Evolutionary conservation across 2,329 filamentous ascomycete species (phyloP).

Genomic region (Ophiognomonia clavigignenti-juglandacearum): DNA sequence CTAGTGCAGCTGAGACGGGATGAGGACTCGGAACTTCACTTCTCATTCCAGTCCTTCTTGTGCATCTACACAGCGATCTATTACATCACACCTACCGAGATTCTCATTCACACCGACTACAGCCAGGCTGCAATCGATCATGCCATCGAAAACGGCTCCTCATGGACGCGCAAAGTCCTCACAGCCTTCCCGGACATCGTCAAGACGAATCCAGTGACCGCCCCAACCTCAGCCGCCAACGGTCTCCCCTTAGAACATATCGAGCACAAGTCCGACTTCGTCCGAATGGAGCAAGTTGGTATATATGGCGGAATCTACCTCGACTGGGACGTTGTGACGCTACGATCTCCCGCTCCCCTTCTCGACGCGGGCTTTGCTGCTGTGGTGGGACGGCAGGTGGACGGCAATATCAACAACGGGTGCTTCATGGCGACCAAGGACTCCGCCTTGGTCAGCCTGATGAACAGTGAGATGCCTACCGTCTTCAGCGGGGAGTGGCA

Average conservation of each 20-base stretch:
- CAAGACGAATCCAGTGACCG: slow-evolving; percentile 16
- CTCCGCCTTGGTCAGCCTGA: slow-evolving; percentile 18
- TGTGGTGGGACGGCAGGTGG: slow-evolving; percentile 22
- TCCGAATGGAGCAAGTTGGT: slow-evolving; percentile 22
- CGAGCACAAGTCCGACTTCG: slow-evolving; percentile 25
- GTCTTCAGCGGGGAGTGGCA: slow-evolving; percentile 23
- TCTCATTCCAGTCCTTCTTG: slow-evolving; percentile 22
- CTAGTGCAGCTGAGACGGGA: slow-evolving; percentile 21
- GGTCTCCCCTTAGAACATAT: slow-evolving; percentile 16
- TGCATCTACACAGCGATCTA: slow-evolving; percentile 21
- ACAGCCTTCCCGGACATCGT: slow-evolving; percentile 17
- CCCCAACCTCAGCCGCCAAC: slow-evolving; percentile 13
- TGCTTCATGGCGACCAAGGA: slow-evolving; percentile 13
- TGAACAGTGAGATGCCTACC: slow-evolving; percentile 15
- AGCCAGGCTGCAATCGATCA: slow-evolving; percentile 8
- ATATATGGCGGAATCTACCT: slow-evolving; percentile 25
- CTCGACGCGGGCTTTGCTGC: slow-evolving; percentile 21
- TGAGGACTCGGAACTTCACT: slow-evolving; percentile 13
- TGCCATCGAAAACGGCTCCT: slow-evolving; percentile 13
- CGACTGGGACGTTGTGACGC: slow-evolving; percentile 23
- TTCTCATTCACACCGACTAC: slow-evolving; percentile 25
- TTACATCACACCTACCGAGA: slow-evolving; percentile 19
- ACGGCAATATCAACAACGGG: slow-evolving; percentile 7
- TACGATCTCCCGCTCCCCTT: slow-evolving; percentile 20
- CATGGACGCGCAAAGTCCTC: slow-evolving; percentile 21